A percentile compares a stretch with the other conserved stretches of the same genome.
Evolutionary conservation across 805 yeast species (phyloP).

Genomic region (Debaryomyces castellii): DNA sequence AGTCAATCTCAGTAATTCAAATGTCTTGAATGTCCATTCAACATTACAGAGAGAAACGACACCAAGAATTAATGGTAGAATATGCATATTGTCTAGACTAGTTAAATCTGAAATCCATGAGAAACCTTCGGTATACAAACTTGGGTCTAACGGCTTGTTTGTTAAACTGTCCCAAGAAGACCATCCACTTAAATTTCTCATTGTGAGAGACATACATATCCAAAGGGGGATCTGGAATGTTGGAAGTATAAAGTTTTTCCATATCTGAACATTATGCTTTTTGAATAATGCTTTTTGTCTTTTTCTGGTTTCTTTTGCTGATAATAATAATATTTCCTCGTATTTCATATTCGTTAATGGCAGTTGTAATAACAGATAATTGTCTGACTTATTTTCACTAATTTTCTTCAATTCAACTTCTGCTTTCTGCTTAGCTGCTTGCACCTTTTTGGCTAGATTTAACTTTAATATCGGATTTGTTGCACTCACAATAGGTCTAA

Average conservation of each 20-base stretch:
- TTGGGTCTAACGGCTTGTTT: slow-evolving; percentile 48
- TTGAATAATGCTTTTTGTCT: slow-evolving; percentile 73
- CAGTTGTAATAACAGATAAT: slow-evolving; percentile 14
- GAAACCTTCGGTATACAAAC: slow-evolving; percentile 53
- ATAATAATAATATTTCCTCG: slow-evolving; percentile 73
- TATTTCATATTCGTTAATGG: slow-evolving; percentile 53
- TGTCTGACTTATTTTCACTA: neutral
- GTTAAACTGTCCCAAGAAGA: slow-evolving; percentile 40
- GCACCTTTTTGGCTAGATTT: slow-evolving; percentile 51
- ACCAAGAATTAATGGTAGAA: slow-evolving; percentile 74
- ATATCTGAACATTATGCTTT: slow-evolving; percentile 66
- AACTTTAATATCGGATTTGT: slow-evolving; percentile 71
- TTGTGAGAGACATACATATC: slow-evolving; percentile 73
- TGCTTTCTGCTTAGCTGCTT: slow-evolving; percentile 26
- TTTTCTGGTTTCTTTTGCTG: slow-evolving; percentile 75
- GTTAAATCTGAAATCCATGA: slow-evolving; percentile 64
- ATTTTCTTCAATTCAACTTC: slow-evolving; percentile 9
- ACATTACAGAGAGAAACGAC: slow-evolving; percentile 69
- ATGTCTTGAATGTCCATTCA: slow-evolving; percentile 77
- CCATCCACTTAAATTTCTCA: slow-evolving; percentile 77
- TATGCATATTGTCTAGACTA: slow-evolving; percentile 56
- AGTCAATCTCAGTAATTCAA: slow-evolving; percentile 46
- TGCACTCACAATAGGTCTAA: slow-evolving; percentile 71
- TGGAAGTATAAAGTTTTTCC: slow-evolving; percentile 79
- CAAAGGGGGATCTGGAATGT: slow-evolving; percentile 84